Conservation (phyloP, 2,329 filamentous ascomycete species). For the Colletotrichum godetiae region DNA sequence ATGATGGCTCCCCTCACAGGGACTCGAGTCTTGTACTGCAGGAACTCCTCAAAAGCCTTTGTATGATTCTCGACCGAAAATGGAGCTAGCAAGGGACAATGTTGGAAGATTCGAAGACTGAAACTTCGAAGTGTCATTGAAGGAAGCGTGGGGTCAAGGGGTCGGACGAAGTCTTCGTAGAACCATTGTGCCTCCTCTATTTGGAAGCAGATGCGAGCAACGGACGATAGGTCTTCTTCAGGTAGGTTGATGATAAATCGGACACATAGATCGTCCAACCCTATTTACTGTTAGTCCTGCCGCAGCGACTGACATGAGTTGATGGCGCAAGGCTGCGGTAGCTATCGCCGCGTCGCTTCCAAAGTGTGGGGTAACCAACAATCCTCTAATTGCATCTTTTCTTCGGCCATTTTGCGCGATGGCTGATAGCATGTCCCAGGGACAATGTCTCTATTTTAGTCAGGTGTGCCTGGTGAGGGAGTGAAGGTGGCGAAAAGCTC, state of each 20-base stretch:
- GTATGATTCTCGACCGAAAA: slow-evolving; percentile 84
- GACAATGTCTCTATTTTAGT: background rate
- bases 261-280: slow-evolving; percentile 97
- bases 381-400: slow-evolving; percentile 89
- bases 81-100: slow-evolving; percentile 87
- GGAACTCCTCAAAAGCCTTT: slow-evolving; percentile 89
- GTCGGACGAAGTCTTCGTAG: slow-evolving; percentile 99
- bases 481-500: background rate
- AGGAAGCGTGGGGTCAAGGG: slow-evolving; percentile 85
- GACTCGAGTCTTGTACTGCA: slow-evolving; percentile 93
- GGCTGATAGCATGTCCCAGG: slow-evolving; percentile 31
- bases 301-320: background rate
- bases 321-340: slow-evolving; percentile 33
- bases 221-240: slow-evolving; percentile 86
- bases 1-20: slow-evolving; percentile 95
- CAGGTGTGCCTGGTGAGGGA: slow-evolving; percentile 16
- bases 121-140: slow-evolving; percentile 88
- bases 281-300: slow-evolving; percentile 56
- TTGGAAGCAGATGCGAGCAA: slow-evolving; percentile 97
- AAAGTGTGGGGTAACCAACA: slow-evolving; percentile 64
- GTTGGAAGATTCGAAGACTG: slow-evolving; percentile 90
- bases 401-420: slow-evolving; percentile 74
- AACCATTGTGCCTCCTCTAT: slow-evolving; percentile 99
- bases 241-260: slow-evolving; percentile 98
- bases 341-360: background rate